Evolutionary conservation across 2,329 filamentous ascomycete species (phyloP).

Genomic region (Colletotrichum shisoi): DNA sequence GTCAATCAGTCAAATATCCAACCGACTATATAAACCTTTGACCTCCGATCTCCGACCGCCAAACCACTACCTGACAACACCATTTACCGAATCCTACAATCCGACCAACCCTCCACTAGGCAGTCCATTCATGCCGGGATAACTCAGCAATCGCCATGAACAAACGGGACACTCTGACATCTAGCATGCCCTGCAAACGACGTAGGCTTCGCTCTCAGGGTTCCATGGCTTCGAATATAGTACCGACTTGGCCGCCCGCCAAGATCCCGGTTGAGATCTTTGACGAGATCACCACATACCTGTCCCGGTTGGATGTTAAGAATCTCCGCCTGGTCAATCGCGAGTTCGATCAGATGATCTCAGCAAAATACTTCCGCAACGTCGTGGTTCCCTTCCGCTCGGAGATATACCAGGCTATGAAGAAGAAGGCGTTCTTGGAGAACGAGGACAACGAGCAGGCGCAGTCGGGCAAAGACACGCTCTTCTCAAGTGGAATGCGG

Average conservation of each 20-base stretch:
- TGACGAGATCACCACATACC: slow-evolving; percentile 61
- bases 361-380: slow-evolving; percentile 66
- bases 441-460: slow-evolving; percentile 6
- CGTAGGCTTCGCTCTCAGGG: slow-evolving; percentile 22
- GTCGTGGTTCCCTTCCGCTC: slow-evolving; percentile 72
- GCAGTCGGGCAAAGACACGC: slow-evolving; percentile 41
- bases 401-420: slow-evolving; percentile 62
- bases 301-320: slow-evolving; percentile 67
- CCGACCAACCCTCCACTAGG: slow-evolving; percentile 10
- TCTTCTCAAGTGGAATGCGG: slow-evolving; percentile 61
- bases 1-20: too few species aligned
- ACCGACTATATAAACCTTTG: background rate
- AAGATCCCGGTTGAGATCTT: slow-evolving; percentile 69
- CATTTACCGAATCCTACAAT: background rate
- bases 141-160: slow-evolving; percentile 22
- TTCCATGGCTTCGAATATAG: slow-evolving; percentile 23
- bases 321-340: slow-evolving; percentile 67
- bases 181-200: slow-evolving; percentile 32
- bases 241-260: slow-evolving; percentile 46
- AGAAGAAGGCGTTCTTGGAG: slow-evolving; percentile 27
- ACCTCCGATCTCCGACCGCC: background rate
- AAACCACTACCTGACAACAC: background rate
- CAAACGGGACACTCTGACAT: slow-evolving; percentile 2
- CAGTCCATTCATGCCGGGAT: slow-evolving; percentile 16
- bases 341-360: slow-evolving; percentile 65